These are phyloP conservation scores for Fusarium heterosporum DNA, from an alignment of 2,329 filamentous ascomycete species.

Conservation along the genomic window DNA sequence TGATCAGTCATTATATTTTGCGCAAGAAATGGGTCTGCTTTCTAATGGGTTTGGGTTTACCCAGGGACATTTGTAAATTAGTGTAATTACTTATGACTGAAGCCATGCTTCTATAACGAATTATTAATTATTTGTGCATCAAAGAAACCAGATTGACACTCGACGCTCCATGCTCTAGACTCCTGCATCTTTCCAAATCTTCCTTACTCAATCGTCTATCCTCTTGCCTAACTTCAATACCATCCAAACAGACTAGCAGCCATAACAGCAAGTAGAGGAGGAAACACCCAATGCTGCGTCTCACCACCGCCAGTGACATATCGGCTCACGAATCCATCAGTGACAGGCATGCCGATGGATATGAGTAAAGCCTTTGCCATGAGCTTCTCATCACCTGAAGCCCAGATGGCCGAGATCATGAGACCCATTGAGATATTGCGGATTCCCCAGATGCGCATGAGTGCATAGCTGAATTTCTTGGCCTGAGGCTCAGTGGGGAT, in stretches of 20 bases:
- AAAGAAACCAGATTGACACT: not conserved
- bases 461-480: slow-evolving; percentile 13
- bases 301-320: slow-evolving; percentile 8
- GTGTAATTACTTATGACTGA: not conserved
- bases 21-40: slow-evolving; percentile 17
- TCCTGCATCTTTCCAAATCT: not conserved
- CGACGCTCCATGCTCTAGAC: not conserved
- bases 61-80: slow-evolving; percentile 1
- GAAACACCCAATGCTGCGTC: slow-evolving; percentile 24
- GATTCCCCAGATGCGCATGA: slow-evolving; percentile 24
- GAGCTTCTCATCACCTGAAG: rapidly evolving
- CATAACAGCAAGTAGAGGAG: slow-evolving; percentile 7
- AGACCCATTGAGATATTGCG: slow-evolving; percentile 19
- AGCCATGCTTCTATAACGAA: not conserved
- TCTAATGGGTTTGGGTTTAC: not conserved
- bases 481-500: slow-evolving; percentile 11
- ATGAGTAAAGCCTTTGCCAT: slow-evolving; percentile 5
- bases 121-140: not conserved
- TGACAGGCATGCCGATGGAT: slow-evolving; percentile 1
- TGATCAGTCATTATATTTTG: slow-evolving; percentile 27
- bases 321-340: slow-evolving; percentile 17
- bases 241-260: slow-evolving; percentile 10
- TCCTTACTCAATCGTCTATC: not conserved
- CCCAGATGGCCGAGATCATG: not conserved
- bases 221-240: not conserved